These are phyloP conservation scores for Jatropha curcas DNA, from an alignment of 345 rosid genomes.

Conservation along the genomic window DNA sequence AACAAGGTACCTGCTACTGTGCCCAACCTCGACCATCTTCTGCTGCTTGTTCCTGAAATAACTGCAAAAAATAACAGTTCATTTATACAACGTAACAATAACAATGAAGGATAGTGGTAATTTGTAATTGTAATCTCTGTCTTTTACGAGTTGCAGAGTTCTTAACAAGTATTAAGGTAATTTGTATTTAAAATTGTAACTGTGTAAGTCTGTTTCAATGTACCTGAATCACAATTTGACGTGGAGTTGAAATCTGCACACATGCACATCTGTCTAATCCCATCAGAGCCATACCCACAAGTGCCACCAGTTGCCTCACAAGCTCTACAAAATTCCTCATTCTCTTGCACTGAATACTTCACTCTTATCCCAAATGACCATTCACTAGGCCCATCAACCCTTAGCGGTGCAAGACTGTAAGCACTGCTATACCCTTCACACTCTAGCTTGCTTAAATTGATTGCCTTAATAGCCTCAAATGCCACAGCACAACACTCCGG, in stretches of 20 bases:
- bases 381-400: slow-evolving; percentile 45
- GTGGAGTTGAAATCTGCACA: slow-evolving; percentile 69
- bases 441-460: slow-evolving; percentile 61
- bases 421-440: slow-evolving; percentile 93
- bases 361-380: slow-evolving; percentile 86
- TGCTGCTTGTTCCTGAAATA: slow-evolving; percentile 5
- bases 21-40: slow-evolving; percentile 9
- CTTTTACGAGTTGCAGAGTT: too few relatives aligned
- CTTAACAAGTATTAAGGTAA: too few relatives aligned
- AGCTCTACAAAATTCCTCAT: slow-evolving; percentile 67
- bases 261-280: slow-evolving; percentile 69
- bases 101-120: too few relatives aligned
- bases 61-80: neutral
- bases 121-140: too few relatives aligned
- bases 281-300: slow-evolving; percentile 69
- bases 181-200: too few relatives aligned
- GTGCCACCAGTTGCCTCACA: slow-evolving; percentile 86
- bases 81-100: neutral
- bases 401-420: slow-evolving; percentile 66
- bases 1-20: neutral
- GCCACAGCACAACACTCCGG: slow-evolving; percentile 81
- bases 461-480: slow-evolving; percentile 70
- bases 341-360: slow-evolving; percentile 70
- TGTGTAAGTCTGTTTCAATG: too few relatives aligned
- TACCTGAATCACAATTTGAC: slow-evolving; percentile 79